These are phyloP conservation scores for Claviceps sp. DNA, from an alignment of 2,329 filamentous ascomycete genomes.

Conservation along the genomic window DNA sequence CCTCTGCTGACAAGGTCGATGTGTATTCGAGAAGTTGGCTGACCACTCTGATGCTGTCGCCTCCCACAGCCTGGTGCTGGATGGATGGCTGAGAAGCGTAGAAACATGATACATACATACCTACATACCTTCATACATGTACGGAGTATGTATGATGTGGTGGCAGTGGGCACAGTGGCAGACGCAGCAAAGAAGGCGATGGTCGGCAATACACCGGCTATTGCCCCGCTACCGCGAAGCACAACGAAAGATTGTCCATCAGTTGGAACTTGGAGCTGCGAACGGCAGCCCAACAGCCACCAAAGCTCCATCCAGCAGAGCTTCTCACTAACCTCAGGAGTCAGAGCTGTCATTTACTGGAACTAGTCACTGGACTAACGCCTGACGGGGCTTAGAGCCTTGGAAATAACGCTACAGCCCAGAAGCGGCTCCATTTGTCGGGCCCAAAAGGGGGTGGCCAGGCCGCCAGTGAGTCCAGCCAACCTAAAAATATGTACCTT, in stretches of 20 bases:
- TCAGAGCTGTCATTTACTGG: too few relatives aligned
- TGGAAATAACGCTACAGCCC: too few relatives aligned
- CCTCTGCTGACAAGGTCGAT: neutral
- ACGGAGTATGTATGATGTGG: too few relatives aligned
- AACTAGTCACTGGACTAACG: too few relatives aligned
- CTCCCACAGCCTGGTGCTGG: neutral
- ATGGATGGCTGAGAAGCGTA: neutral
- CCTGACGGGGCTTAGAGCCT: too few relatives aligned
- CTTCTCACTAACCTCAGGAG: too few relatives aligned
- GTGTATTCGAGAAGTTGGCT: neutral
- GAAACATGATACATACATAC: neutral
- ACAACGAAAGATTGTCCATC: too few relatives aligned
- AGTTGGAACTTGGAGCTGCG: too few relatives aligned
- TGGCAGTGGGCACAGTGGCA: too few relatives aligned
- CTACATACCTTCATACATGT: too few relatives aligned
- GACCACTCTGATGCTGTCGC: neutral
- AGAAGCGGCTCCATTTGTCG: neutral
- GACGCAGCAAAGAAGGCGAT: neutral
- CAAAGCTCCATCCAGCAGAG: too few relatives aligned
- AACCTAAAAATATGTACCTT: conserved; percentile 13
- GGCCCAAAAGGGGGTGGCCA: conserved; percentile 13
- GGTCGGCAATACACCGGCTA: neutral
- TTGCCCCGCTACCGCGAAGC: neutral
- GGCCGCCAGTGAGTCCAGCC: conserved; percentile 14
- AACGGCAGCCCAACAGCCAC: too few relatives aligned